These are phyloP conservation scores for Wickerhamiella australiensis DNA, from an alignment of 805 yeast genomes.

Conservation along the genomic window DNA sequence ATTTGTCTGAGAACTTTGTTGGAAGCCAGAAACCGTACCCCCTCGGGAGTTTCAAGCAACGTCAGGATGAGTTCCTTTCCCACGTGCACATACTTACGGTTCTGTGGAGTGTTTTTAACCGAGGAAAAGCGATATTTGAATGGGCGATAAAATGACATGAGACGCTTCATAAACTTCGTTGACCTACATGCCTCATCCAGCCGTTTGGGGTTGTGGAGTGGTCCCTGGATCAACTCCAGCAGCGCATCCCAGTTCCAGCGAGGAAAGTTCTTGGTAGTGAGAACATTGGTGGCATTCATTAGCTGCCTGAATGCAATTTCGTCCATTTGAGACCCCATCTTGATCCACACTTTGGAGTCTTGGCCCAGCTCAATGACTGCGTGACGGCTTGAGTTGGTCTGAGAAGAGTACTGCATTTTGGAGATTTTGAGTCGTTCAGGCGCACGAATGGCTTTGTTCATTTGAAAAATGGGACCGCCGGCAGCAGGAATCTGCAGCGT, in stretches of 20 bases:
- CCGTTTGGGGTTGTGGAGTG: conserved; percentile 56
- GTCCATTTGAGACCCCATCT: conserved; percentile 37
- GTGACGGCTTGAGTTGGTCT: neutral
- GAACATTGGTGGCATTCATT: conserved; percentile 55
- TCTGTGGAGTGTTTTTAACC: conserved; percentile 36
- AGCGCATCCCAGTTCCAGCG: conserved; percentile 84
- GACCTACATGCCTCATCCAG: conserved; percentile 66
- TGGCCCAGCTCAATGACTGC: conserved; percentile 11
- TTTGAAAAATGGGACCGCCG: conserved; percentile 12
- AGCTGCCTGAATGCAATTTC: conserved; percentile 56
- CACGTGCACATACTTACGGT: conserved; percentile 48
- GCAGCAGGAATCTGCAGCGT: conserved; percentile 4
- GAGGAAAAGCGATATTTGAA: conserved; percentile 69
- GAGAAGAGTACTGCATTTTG: neutral
- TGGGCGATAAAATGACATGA: conserved; percentile 82
- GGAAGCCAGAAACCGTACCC: conserved; percentile 45
- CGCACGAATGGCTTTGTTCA: conserved; percentile 10
- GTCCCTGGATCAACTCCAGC: conserved; percentile 66
- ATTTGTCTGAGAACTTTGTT: conserved; percentile 78
- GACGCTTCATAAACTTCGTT: conserved; percentile 74
- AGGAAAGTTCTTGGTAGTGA: conserved; percentile 63
- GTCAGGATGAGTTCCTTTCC: conserved; percentile 67
- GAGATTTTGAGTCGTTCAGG: conserved; percentile 2
- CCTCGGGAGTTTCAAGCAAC: conserved; percentile 49
- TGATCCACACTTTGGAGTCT: conserved; percentile 18